These are phyloP conservation scores for Moesziomyces antarcticus DNA, from an alignment of 1,284 basidiomycete genomes.

Conservation along the genomic window DNA sequence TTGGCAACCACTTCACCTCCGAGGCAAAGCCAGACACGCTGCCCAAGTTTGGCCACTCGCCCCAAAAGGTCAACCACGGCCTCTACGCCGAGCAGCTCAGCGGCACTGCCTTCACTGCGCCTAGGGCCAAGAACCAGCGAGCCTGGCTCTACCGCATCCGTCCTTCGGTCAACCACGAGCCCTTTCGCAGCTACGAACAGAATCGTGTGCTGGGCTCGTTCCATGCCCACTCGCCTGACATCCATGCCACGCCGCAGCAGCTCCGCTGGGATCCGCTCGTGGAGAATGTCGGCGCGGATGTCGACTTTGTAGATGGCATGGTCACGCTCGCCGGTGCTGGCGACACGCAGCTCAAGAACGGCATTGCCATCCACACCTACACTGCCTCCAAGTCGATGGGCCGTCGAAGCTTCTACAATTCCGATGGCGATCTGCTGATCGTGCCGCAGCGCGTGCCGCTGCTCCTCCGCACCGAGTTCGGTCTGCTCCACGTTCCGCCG, in stretches of 20 bases:
- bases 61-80: conserved; percentile 75
- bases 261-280: conserved; percentile 75
- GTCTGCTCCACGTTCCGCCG: conserved; percentile 76
- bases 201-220: conserved; percentile 70
- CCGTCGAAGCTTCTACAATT: conserved; percentile 76
- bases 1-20: conserved; percentile 65
- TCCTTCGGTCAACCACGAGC: conserved; percentile 78
- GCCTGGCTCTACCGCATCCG: conserved; percentile 71
- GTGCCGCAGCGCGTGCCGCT: conserved; percentile 76
- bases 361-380: conserved; percentile 73
- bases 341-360: conserved; percentile 72
- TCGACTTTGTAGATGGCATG: conserved; percentile 75
- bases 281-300: conserved; percentile 64
- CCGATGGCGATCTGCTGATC: conserved; percentile 78
- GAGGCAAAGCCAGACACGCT: conserved; percentile 73
- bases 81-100: conserved; percentile 76
- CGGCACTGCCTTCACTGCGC: conserved; percentile 74
- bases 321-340: conserved; percentile 77
- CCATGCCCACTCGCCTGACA: conserved; percentile 69
- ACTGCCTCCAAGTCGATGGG: conserved; percentile 75
- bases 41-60: conserved; percentile 73
- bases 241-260: conserved; percentile 76
- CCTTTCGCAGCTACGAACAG: conserved; percentile 74
- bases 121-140: conserved; percentile 72
- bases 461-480: conserved; percentile 78